A percentile compares a stretch with the other conserved stretches of the same genome.
phyloP scores from a whole-genome alignment of 176 grass and related monocot genomes.

The Lolium rigidum region DNA sequence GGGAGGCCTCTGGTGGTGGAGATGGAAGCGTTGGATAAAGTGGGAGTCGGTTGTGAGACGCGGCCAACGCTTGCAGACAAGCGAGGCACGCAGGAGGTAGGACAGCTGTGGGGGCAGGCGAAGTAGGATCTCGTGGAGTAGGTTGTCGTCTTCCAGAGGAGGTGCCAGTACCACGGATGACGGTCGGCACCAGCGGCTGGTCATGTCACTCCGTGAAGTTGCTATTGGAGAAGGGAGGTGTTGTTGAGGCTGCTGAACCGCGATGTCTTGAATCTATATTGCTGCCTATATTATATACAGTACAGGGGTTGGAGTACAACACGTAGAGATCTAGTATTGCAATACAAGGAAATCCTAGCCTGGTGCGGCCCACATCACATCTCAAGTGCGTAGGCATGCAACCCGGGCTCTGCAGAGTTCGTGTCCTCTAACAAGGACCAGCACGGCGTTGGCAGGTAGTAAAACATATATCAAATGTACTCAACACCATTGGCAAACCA shows the following conservation, averaged over 20 bases:
- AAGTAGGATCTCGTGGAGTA: not conserved
- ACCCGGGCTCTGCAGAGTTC: no score
- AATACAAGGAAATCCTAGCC: not conserved
- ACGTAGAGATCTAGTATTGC: not conserved
- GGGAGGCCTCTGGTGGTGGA: conserved; percentile 1
- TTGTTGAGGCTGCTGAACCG: no score
- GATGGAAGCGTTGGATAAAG: not conserved
- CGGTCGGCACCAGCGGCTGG: not conserved
- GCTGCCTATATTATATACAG: no score
- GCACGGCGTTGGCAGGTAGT: no score
- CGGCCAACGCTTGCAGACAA: not conserved
- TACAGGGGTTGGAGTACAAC: not conserved
- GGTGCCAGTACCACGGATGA: not conserved
- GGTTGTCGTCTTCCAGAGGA: not conserved
- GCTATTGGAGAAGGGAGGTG: no score
- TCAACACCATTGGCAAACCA: no score
- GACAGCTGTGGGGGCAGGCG: not conserved
- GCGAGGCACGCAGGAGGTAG: not conserved
- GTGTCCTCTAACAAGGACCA: no score
- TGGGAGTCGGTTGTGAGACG: not conserved
- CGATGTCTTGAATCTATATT: not conserved
- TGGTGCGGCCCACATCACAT: no score
- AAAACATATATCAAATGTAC: no score
- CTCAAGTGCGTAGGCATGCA: no score
- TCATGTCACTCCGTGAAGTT: no score